Evolutionary conservation across 23 red algal species (phyloP), one percentile per base, ranked within the genome.

Genomic region (Gracilaria caudata): DNA sequence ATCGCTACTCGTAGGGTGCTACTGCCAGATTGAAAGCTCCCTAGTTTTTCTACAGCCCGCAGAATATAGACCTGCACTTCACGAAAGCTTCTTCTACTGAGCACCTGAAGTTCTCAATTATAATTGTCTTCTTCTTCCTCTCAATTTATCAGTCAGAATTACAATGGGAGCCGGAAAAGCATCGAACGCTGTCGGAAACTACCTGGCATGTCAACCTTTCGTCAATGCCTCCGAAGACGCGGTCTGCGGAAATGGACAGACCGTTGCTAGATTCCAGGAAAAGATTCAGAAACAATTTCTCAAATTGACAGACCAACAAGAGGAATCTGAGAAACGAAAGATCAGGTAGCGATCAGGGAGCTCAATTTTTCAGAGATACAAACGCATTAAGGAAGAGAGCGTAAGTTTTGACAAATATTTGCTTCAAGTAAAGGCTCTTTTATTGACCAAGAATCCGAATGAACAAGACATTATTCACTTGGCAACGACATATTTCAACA

Each of bases 311-410:
- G 4, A 55, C 7, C 40, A 23, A 24, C 20, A 55, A 19, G 7
- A 49, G 30, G 35, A 80, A 55, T 46, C 43, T 54, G n/a, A 54
- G 19, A 2, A 28, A 17, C n/a, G 0, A 7, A 49, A 45, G 17
- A 30, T 46, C 24, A 55, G 55, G 20, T 16, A 46, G 40, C 76
- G 43, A 0, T 37, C n/a, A 6, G 76, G 76, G 0, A 36, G 76
- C 2, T 34, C 76, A 36, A 56, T 80, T 45, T 37, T 80, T 49
- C 76, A 55, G 11, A 38, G 76, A 17, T 80, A 80, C 76, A 80
- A 80, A 30, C 34, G 26, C 0, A 49, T 80, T 26, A 80, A 25
- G 76, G 28, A 21, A 7, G 43, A n/a, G 34, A 55, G 76, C 43
- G 25, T 80, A 7, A 32, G 20, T 24, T 55, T 80, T 46, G 76